Evolutionary conservation across 192 early-diverging fungal species (phyloP).

Genomic region (Backusella circina): DNA sequence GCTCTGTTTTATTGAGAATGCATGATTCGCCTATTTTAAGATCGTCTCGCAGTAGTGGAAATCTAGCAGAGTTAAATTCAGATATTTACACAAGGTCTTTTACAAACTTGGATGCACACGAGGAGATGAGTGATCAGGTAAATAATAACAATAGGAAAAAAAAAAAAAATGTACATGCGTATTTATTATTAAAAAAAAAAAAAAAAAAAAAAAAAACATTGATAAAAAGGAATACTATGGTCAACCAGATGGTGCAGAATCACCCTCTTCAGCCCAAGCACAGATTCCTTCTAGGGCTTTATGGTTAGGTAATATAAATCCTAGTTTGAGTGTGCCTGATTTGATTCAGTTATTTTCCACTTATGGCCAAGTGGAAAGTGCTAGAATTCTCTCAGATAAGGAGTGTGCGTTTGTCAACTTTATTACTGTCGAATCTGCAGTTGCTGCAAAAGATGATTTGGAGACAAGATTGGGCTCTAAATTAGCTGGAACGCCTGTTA

Average conservation of each 20-base stretch:
- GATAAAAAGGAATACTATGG: slow-evolving; percentile 12
- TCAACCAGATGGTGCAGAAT: slow-evolving; percentile 9
- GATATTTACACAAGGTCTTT: neutral
- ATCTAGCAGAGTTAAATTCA: slow-evolving; percentile 2
- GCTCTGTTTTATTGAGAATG: neutral
- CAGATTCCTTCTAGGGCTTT: slow-evolving; percentile 82
- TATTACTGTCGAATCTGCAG: slow-evolving; percentile 79
- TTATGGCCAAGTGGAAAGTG: slow-evolving; percentile 88
- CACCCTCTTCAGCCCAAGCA: slow-evolving; percentile 25
- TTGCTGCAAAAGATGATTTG: slow-evolving; percentile 80
- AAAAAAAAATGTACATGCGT: neutral
- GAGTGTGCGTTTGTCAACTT: slow-evolving; percentile 98
- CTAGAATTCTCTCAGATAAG: slow-evolving; percentile 89
- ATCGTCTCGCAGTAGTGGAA: neutral
- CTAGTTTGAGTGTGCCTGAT: slow-evolving; percentile 73
- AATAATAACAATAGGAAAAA: neutral
- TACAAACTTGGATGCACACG: neutral
- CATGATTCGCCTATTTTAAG: neutral
- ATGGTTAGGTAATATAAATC: slow-evolving; percentile 94
- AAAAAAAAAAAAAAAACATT: neutral
- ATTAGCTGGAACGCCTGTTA: slow-evolving; percentile 74
- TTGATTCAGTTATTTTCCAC: slow-evolving; percentile 79
- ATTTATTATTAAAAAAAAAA: neutral
- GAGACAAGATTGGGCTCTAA: slow-evolving; percentile 62
- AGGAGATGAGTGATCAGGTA: slow-evolving; percentile 2